Conservation (phyloP, 768 basidiomycete genomes). For the Sarcomyxa edulis region DNA sequence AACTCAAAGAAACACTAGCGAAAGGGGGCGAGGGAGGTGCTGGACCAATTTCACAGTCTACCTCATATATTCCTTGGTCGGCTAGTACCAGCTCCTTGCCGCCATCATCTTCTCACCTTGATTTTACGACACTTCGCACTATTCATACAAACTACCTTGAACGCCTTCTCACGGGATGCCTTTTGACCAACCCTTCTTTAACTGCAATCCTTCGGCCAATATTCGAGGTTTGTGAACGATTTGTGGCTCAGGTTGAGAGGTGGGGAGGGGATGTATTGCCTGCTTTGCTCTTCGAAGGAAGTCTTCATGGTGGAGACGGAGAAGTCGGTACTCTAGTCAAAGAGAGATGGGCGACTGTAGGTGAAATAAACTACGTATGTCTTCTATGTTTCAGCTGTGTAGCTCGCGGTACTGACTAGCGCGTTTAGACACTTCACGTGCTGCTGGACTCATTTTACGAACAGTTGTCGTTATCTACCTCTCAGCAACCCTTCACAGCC, state of each 20-base stretch:
- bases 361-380: constrained; percentile 74
- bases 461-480: constrained; percentile 69
- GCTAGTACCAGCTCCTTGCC: neutral
- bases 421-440: constrained; percentile 54
- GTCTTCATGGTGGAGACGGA: constrained; percentile 51
- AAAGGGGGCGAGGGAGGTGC: constrained; percentile 20
- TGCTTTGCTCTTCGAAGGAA: constrained; percentile 77
- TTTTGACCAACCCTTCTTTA: constrained; percentile 63
- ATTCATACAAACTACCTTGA: constrained; percentile 83
- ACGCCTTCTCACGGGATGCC: constrained; percentile 70
- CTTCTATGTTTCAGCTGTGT: neutral
- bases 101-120: constrained; percentile 41
- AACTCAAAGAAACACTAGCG: constrained; percentile 56
- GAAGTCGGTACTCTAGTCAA: constrained; percentile 69
- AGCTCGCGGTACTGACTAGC: neutral
- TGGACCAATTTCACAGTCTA: neutral
- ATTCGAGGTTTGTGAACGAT: constrained; percentile 78
- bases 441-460: constrained; percentile 77
- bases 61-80: neutral
- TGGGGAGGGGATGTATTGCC: constrained; percentile 93
- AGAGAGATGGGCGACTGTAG: constrained; percentile 62
- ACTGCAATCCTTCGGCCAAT: constrained; percentile 64
- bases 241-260: constrained; percentile 83
- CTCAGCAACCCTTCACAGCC: constrained; percentile 62
- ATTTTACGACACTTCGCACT: constrained; percentile 81